A percentile compares a stretch with the other conserved stretches of the same genome.
phyloP scores from a whole-genome alignment of 2,329 filamentous ascomycete species.

The Calonectria pseudoturangicola region DNA sequence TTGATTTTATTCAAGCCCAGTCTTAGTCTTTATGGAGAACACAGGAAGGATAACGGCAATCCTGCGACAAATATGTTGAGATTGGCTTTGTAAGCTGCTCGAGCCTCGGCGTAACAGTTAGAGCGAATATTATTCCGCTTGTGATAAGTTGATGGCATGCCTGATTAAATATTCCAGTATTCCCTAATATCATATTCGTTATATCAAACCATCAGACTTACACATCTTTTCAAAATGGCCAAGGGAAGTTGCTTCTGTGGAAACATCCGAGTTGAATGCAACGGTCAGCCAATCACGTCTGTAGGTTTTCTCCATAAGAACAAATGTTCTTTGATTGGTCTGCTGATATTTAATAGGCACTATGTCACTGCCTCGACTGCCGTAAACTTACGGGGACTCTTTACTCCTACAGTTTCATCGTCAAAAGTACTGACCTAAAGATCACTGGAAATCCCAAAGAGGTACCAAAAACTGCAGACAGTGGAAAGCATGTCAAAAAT shows the following conservation, averaged over 20 bases:
- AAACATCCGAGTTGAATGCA: not conserved
- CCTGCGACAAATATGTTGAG: conserved; percentile 11
- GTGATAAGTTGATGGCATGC: not conserved
- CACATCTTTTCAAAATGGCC: not conserved
- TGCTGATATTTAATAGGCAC: not conserved
- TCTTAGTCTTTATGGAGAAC: not conserved
- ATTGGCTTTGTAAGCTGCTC: conserved; percentile 1
- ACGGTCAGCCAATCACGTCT: not conserved
- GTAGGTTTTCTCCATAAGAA: not conserved
- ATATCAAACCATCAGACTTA: not conserved
- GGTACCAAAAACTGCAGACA: not conserved
- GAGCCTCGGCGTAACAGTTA: not conserved
- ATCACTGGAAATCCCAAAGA: conserved; percentile 5
- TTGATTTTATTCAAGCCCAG: not conserved
- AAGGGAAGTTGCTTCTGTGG: conserved; percentile 5
- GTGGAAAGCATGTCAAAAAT: conserved; percentile 15
- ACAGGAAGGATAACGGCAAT: not conserved
- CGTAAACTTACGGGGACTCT: conserved; percentile 10
- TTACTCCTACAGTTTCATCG: conserved; percentile 16
- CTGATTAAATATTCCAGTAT: not conserved
- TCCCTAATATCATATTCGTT: not conserved
- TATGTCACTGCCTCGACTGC: conserved; percentile 5
- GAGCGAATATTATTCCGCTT: no score
- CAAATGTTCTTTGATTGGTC: not conserved
- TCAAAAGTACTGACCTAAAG: not conserved